These are phyloP conservation scores for Globisporangium rhizosaccharum DNA, from an alignment of 352 stramenopile species.

Conservation along the genomic window DNA sequence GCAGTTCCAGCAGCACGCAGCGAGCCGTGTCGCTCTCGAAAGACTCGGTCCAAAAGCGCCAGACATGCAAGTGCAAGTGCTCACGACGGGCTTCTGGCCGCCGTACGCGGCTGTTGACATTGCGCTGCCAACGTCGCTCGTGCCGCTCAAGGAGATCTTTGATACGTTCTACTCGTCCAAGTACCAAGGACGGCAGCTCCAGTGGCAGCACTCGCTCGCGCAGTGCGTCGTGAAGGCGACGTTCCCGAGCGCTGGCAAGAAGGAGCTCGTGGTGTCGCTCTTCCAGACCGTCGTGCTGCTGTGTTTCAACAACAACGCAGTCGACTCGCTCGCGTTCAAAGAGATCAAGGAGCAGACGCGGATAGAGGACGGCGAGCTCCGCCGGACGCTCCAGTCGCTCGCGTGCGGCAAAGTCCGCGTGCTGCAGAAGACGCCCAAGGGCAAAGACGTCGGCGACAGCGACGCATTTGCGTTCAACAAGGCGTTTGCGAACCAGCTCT, in stretches of 20 bases:
- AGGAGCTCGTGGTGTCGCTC: constrained; percentile 86
- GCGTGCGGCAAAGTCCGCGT: constrained; percentile 88
- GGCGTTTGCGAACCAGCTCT: constrained; percentile 81
- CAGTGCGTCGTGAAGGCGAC: constrained; percentile 85
- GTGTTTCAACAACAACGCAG: constrained; percentile 87
- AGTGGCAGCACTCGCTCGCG: constrained; percentile 92
- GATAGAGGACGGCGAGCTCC: constrained; percentile 88
- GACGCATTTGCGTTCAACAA: constrained; percentile 88
- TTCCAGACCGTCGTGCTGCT: constrained; percentile 86
- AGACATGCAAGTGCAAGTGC: constrained; percentile 64
- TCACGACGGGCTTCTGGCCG: constrained; percentile 87
- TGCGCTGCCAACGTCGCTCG: constrained; percentile 66
- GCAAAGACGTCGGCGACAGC: constrained; percentile 78
- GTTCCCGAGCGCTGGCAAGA: constrained; percentile 67
- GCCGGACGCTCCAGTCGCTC: constrained; percentile 86
- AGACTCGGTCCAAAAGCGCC: constrained; percentile 1
- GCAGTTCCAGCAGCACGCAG: constrained; percentile 18
- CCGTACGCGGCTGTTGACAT: constrained; percentile 77
- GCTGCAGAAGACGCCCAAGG: constrained; percentile 83
- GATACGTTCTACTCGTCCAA: constrained; percentile 93
- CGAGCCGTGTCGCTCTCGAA: no score
- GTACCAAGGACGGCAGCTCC: constrained; percentile 94
- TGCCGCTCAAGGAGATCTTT: constrained; percentile 84
- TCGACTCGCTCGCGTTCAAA: constrained; percentile 91
- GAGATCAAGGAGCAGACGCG: constrained; percentile 68